Base-by-base conservation (phyloP, 106 monocot genomes). In the Acanthochlamys bracteata region DNA sequence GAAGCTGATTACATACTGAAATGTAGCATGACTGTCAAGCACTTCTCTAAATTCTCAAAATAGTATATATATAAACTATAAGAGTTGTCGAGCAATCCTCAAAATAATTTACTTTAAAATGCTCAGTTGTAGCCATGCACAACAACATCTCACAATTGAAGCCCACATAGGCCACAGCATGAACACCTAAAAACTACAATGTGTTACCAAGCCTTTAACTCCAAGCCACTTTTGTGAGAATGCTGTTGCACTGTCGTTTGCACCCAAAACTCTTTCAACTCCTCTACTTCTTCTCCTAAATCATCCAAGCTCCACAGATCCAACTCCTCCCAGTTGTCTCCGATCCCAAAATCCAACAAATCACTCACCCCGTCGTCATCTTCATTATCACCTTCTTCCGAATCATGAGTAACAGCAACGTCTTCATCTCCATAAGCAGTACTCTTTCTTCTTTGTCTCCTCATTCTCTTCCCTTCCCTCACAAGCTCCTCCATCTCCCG, bases 301-400 rank as follows among this genome's bases (percentile, higher is more conserved):
- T 45, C 78, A 10, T 41, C 26, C 21, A 53, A 45, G 24, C n/a
- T 70, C 11, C 11, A 64, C 57, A 58, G 52, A 20, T 25, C 40
- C 33, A 90, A 74, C 10, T 90, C 87, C 69, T 87, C 84, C 90
- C 90, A 91, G 25, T 81, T 91, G 13, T 88, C 80, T 16, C 78
- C 91, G 58, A 91, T 79, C 20, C 83, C 88, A n/a, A 66, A 26
- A 23, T 84, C 84, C 55, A 91, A 85, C 74, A 96, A 70, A 21
- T 78, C 82, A 4, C 61, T 76, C 49, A 88, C 71, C 12, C 42
- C 83, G 64, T 88, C 84, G 7, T 71, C 76, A 13, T 80, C 74
- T 0, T 74, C 77, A 0, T 60, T 66, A 4, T 58, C 68, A 12
- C 74, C 74, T 7, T 73, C 79, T 2, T 80, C 78, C 0, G 55